phyloP scores from a whole-genome alignment of 2,329 filamentous ascomycete genomes.

The Pseudonectria buxi region DNA sequence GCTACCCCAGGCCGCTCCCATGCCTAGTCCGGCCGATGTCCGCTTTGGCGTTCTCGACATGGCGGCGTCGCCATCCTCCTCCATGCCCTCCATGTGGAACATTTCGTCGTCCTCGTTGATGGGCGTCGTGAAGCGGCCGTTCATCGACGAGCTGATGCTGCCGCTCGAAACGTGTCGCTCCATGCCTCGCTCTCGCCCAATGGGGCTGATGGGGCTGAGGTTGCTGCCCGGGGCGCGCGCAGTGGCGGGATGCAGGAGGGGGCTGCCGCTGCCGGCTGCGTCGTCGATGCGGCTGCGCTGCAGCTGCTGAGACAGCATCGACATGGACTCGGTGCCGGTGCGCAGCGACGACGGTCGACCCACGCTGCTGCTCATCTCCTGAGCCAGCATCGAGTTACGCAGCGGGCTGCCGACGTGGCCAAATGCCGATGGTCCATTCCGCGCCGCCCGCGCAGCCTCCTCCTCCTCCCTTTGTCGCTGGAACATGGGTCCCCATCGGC shows the following conservation, averaged over 20 bases:
- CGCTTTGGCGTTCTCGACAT: constrained; percentile 42
- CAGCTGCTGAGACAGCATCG: constrained; percentile 55
- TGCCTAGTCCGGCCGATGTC: constrained; percentile 36
- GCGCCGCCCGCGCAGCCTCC: constrained; percentile 32
- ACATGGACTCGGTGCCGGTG: constrained; percentile 46
- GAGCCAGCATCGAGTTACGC: constrained; percentile 55
- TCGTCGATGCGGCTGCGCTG: constrained; percentile 52
- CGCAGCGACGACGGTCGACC: constrained; percentile 33
- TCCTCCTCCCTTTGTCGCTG: constrained; percentile 56
- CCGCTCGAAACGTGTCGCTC: constrained; percentile 55
- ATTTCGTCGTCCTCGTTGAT: constrained; percentile 60
- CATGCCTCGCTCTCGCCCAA: constrained; percentile 36
- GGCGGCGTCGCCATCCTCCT: constrained; percentile 51
- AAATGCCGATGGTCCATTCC: constrained; percentile 45
- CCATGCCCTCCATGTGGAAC: constrained; percentile 58
- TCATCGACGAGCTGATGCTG: constrained; percentile 48
- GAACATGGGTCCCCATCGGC: constrained; percentile 55
- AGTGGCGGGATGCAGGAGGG: constrained; percentile 44
- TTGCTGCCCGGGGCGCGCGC: constrained; percentile 33
- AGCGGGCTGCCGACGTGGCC: constrained; percentile 61
- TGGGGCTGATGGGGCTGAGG: constrained; percentile 32
- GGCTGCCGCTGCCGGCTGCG: constrained; percentile 35
- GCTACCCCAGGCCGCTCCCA: constrained; percentile 31
- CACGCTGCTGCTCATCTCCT: constrained; percentile 40
- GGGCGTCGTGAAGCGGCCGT: constrained; percentile 54